phyloP scores from a whole-genome alignment of 805 yeast species.

The Zygosaccharomyces rouxii region DNA sequence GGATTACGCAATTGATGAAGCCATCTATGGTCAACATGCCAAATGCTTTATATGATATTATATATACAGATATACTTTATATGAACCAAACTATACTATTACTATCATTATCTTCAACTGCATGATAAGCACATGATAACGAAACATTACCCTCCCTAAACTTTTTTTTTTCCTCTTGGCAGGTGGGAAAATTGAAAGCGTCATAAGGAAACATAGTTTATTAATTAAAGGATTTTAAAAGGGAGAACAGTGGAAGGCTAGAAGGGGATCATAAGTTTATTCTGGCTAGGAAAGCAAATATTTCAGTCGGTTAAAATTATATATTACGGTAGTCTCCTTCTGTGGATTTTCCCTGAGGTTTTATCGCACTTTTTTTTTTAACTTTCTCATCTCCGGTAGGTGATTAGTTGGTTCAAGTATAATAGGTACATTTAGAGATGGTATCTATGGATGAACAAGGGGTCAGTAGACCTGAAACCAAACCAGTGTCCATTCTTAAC shows the following conservation, averaged over 20 bases:
- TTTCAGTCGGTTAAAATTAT: not conserved
- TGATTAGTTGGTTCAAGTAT: not conserved
- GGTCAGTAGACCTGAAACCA: conserved; percentile 5
- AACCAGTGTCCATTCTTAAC: conserved; percentile 20
- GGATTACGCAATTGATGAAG: conserved; percentile 4
- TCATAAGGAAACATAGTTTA: not conserved
- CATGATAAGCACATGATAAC: not conserved
- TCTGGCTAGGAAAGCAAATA: not conserved
- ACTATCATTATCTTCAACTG: not conserved
- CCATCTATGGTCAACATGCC: conserved; percentile 14
- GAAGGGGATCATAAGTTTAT: not conserved
- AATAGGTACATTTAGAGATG: not conserved
- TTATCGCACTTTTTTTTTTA: not conserved
- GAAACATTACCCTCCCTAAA: not conserved
- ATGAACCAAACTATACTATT: not conserved
- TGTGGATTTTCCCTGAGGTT: not conserved
- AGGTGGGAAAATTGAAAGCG: not conserved
- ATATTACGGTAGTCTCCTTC: not conserved
- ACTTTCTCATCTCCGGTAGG: not conserved
- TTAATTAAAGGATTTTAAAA: not conserved
- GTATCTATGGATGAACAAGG: conserved; percentile 2
- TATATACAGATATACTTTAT: not conserved
- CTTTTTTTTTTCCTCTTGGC: not conserved
- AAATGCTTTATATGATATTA: conserved; percentile 10
- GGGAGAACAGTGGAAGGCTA: not conserved